Conservation (phyloP, 306 rosid genomes). For the Vigna radiata region DNA sequence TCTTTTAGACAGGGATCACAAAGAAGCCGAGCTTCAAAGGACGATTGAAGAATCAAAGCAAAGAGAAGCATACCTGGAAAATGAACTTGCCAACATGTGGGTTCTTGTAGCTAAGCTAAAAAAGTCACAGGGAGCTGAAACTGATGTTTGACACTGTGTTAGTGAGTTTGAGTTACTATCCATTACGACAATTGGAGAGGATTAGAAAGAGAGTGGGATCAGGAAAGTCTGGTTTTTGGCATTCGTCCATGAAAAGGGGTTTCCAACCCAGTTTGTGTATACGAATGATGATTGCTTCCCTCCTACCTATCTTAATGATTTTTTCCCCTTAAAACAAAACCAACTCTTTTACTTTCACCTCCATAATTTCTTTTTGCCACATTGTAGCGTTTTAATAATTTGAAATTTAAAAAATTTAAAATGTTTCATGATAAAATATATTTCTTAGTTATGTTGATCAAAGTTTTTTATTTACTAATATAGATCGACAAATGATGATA, state of each 20-base stretch:
- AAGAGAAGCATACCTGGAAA: conserved; percentile 90
- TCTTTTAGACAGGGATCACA: conserved; percentile 72
- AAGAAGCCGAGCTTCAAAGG: conserved; percentile 81
- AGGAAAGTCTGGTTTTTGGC: conserved; percentile 40
- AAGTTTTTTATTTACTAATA: too few species aligned
- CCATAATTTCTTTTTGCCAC: too few species aligned
- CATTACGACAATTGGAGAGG: conserved; percentile 45
- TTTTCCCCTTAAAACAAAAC: neutral
- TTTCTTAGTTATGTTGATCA: too few species aligned
- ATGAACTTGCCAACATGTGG: conserved; percentile 99
- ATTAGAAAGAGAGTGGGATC: conserved; percentile 42
- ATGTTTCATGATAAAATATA: too few species aligned
- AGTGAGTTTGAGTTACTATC: conserved; percentile 50
- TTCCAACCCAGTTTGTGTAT: conserved; percentile 47
- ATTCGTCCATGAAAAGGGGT: conserved; percentile 30
- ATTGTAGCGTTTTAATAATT: too few species aligned
- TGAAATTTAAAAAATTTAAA: too few species aligned
- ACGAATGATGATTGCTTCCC: conserved; percentile 35
- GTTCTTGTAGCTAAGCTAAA: conserved; percentile 93
- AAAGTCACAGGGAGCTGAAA: conserved; percentile 73
- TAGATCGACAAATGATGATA: too few species aligned
- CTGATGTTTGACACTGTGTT: conserved; percentile 59
- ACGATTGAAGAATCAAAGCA: conserved; percentile 93
- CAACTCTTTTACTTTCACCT: too few species aligned
- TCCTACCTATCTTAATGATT: conserved; percentile 9